Evolutionary conservation across 768 basidiomycete genomes (phyloP).

Genomic region (Cystobasidium ongulense): DNA sequence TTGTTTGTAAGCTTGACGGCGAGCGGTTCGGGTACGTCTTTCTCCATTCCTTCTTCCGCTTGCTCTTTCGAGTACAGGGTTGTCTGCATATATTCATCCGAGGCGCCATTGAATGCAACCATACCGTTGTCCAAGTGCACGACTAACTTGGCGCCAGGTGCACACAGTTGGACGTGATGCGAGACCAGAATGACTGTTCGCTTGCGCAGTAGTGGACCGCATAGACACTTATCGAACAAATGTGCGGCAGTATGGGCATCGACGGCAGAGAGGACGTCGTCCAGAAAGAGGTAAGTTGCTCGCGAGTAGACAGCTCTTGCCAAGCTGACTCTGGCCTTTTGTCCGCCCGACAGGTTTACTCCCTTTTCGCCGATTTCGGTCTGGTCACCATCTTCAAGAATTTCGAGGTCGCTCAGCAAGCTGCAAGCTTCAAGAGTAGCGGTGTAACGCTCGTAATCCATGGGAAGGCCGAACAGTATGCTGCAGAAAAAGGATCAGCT

Average conservation of each 20-base stretch:
- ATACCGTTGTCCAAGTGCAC: conserved; percentile 38
- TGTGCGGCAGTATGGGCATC: conserved; percentile 55
- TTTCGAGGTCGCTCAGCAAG: conserved; percentile 59
- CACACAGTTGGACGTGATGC: conserved; percentile 83
- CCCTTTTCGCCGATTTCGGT: conserved; percentile 49
- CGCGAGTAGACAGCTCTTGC: background rate
- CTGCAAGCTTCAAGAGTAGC: conserved; percentile 68
- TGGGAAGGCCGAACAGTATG: conserved; percentile 63
- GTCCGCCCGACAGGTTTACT: conserved; percentile 34
- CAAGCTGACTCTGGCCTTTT: conserved; percentile 49
- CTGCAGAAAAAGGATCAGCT: background rate
- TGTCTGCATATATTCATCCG: conserved; percentile 32
- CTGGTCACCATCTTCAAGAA: conserved; percentile 68
- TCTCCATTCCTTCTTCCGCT: conserved; percentile 32
- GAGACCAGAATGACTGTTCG: conserved; percentile 83
- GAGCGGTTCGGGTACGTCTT: conserved; percentile 9
- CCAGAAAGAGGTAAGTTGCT: conserved; percentile 28
- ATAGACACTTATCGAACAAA: conserved; percentile 63
- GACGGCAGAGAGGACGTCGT: conserved; percentile 38
- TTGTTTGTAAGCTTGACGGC: conserved; percentile 20
- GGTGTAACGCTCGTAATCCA: conserved; percentile 59
- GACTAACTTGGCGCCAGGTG: conserved; percentile 65
- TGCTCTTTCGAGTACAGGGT: conserved; percentile 32
- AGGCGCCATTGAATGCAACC: conserved; percentile 31
- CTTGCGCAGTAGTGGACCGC: conserved; percentile 64